Evolutionary conservation across 495 filamentous ascomycete genomes (phyloP).

Genomic region (Aspergillus conjunctus): DNA sequence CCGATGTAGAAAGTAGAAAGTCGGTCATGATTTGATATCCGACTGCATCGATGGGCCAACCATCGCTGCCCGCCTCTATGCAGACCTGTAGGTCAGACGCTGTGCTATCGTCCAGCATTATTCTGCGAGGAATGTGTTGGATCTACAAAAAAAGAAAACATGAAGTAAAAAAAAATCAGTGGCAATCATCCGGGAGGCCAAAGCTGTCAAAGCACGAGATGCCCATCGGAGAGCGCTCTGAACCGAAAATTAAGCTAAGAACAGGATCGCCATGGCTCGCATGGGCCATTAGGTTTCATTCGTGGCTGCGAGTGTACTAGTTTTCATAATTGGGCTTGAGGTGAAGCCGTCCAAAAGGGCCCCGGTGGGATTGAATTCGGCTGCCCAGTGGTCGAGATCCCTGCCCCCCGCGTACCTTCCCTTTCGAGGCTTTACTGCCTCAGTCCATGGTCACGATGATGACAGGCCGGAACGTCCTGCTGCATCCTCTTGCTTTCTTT

Average conservation of each 20-base stretch:
- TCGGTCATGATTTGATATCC: constrained; percentile 18
- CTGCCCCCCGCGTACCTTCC: constrained; percentile 16
- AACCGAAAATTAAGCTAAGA: not conserved
- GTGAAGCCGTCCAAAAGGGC: not conserved
- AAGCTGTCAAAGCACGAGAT: constrained; percentile 19
- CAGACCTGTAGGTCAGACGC: not conserved
- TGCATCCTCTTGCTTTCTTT: constrained; percentile 6
- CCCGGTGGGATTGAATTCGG: constrained; percentile 14
- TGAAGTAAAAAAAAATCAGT: constrained; percentile 8
- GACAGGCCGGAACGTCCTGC: constrained; percentile 9
- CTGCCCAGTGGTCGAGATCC: not conserved
- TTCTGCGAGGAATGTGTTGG: constrained; percentile 8
- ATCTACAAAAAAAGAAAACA: constrained; percentile 15
- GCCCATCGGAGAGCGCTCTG: constrained; percentile 1
- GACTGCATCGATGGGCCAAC: constrained; percentile 8
- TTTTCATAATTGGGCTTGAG: not conserved
- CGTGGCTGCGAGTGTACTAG: not conserved
- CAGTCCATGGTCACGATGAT: constrained; percentile 5
- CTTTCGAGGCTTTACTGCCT: constrained; percentile 25
- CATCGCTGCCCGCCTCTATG: not conserved
- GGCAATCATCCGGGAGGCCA: not conserved
- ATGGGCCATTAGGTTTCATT: constrained; percentile 3
- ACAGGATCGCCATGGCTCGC: not conserved
- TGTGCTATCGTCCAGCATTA: not conserved
- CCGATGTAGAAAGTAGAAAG: not conserved